phyloP scores from a whole-genome alignment of 352 stramenopile species.

The Phytopythium cucurbitacearum region DNA sequence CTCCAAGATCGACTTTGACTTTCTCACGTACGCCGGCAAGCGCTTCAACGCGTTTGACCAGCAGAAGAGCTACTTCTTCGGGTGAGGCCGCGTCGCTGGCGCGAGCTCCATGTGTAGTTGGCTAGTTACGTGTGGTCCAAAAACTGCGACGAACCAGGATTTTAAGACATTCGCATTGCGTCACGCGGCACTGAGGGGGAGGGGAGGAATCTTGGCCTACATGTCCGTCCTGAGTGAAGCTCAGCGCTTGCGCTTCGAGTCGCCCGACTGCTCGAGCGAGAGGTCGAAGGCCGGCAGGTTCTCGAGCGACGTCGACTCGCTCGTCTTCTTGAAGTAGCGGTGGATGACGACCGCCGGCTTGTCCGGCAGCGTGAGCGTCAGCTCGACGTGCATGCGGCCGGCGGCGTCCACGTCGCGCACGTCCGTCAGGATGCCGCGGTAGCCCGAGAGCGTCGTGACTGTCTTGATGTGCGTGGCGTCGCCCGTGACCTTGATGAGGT shows the following conservation, averaged over 20 bases:
- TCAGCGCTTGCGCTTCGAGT: constrained; percentile 84
- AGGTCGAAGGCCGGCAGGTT: constrained; percentile 87
- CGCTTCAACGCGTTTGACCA: constrained; percentile 79
- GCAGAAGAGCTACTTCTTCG: constrained; percentile 64
- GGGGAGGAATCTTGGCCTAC: not conserved
- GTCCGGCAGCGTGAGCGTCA: constrained; percentile 70
- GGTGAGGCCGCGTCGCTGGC: constrained; percentile 10
- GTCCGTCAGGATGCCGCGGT: constrained; percentile 73
- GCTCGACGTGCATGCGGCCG: constrained; percentile 79
- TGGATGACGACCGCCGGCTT: constrained; percentile 75
- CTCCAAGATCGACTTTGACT: constrained; percentile 90
- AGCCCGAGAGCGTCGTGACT: constrained; percentile 75
- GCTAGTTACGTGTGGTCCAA: too few species aligned
- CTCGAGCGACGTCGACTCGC: constrained; percentile 83
- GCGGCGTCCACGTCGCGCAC: constrained; percentile 68
- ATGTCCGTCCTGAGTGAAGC: not conserved
- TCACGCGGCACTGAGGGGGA: not conserved
- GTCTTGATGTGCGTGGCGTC: constrained; percentile 71
- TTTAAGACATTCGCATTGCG: too few species aligned
- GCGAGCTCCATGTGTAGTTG: constrained; percentile 8
- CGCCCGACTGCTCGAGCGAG: constrained; percentile 70
- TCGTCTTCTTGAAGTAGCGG: constrained; percentile 86
- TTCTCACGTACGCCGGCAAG: constrained; percentile 80
- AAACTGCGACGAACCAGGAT: too few species aligned
- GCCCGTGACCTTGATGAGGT: constrained; percentile 81